Conservation (phyloP, 2,329 filamentous ascomycete genomes). For the Tolypocladium tropicale region DNA sequence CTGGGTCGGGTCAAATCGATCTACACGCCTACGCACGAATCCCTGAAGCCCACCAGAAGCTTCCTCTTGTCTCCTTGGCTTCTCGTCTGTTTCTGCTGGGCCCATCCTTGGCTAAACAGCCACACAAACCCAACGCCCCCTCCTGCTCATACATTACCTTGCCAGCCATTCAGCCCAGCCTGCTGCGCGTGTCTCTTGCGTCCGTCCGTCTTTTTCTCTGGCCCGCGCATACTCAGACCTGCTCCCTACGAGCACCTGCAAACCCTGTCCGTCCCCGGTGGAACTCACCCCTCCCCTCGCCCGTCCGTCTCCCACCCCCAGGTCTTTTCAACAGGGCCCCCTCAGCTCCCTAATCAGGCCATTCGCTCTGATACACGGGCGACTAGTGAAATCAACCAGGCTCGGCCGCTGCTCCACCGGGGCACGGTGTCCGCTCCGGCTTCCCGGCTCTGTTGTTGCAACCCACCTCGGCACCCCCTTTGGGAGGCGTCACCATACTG, state of each 20-base stretch:
- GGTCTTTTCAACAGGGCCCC: constrained; percentile 1
- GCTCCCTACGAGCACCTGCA: background rate
- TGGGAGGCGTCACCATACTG: constrained; percentile 3
- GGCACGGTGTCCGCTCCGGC: constrained; percentile 10
- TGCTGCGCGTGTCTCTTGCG: background rate
- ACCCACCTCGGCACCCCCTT: constrained; percentile 1
- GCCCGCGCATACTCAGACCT: background rate
- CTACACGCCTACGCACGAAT: background rate
- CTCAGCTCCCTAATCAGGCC: constrained; percentile 12
- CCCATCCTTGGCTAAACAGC: background rate
- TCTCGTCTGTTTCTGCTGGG: background rate
- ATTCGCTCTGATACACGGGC: constrained; percentile 9
- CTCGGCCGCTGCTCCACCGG: constrained; percentile 9
- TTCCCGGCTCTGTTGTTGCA: constrained; percentile 3
- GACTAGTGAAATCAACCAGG: constrained; percentile 7
- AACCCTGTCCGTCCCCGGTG: background rate
- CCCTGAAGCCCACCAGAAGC: background rate
- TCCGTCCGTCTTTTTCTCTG: background rate
- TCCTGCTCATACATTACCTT: background rate
- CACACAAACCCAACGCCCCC: background rate
- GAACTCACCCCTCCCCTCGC: background rate
- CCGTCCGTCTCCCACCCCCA: background rate
- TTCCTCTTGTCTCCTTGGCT: background rate
- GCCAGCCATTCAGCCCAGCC: background rate
- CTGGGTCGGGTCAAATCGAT: background rate